phyloP scores from a whole-genome alignment of 2,329 filamentous ascomycete genomes.

The Grosmannia clavigera region DNA sequence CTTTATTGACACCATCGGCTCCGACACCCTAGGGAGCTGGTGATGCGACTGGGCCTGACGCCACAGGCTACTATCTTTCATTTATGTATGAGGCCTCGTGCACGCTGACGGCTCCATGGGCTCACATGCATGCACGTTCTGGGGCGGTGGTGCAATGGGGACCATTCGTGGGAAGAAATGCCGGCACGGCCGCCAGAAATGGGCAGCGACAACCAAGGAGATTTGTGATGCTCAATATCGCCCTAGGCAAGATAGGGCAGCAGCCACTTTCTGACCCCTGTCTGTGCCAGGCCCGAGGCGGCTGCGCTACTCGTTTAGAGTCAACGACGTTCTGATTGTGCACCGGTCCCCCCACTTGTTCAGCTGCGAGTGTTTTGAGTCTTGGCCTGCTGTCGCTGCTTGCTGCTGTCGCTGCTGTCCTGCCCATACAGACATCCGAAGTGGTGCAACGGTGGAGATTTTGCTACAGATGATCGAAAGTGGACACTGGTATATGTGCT shows the following conservation, averaged over 20 bases:
- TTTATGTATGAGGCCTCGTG: too few relatives aligned
- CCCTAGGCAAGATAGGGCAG: background rate
- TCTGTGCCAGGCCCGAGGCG: background rate
- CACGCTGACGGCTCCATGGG: background rate
- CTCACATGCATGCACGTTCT: background rate
- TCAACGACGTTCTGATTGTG: background rate
- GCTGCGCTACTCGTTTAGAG: background rate
- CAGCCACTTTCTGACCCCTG: background rate
- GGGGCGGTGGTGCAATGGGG: background rate
- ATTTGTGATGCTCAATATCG: background rate
- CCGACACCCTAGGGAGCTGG: too few relatives aligned
- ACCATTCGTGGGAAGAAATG: background rate
- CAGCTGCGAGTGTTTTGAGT: background rate
- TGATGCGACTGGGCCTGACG: too few relatives aligned
- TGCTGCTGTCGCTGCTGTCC: background rate
- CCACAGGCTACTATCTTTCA: too few relatives aligned
- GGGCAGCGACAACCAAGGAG: background rate
- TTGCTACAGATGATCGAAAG: background rate
- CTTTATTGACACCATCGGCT: background rate
- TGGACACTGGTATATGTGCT: background rate
- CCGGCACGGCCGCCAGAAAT: background rate
- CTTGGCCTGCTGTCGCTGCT: background rate
- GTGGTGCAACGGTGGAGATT: constrained; percentile 4
- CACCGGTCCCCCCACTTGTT: background rate
- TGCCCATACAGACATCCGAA: background rate